Evolutionary conservation across 164 flowering plant genomes (phyloP), one percentile per base, ranked within the genome.

Genomic region (Akebia trifoliata): DNA sequence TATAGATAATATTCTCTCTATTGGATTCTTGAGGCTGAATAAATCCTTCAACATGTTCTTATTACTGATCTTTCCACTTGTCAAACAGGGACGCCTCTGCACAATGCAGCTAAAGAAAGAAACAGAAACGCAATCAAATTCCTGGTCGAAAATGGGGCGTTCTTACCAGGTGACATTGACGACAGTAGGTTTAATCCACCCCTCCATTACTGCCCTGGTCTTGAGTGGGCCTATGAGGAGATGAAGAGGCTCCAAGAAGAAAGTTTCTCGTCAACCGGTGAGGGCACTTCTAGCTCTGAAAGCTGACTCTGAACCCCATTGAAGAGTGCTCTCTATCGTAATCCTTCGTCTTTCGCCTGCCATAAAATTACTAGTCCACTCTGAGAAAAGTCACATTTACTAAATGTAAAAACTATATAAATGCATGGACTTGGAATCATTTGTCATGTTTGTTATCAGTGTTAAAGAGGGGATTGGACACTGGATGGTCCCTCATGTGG

Each of bases 221-320:
- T 94, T 52, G 97, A 94, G 49, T 90, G 97, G 97, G 97, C 97
- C 11, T 94, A 94, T 30, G 96, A 94, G 50, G 97, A 84, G 74
- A 59, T 82, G 82, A 80, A 69, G 67, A 87, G 83, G 32, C 67
- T 79, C 12, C 85, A 69, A 54, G 70, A 61, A 11, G 89, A 81
- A 4, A 74, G 22, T 42, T 44, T 54, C 0, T 72, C 72, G 6
- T 84, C 92, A 6, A 42, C 86, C 1, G 74, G 77, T 8, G 93
- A 92, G 54, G 38, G 78, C 11, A 84, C 93, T 30, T 72, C 43
- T 67, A 73, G 81, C 77, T 89, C 90, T 50, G 93, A 76, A 54
- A 79, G 73, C 71, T 81, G 26, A 69, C 20, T 5, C 44, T 48
- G 10, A 29, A 11, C 1, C 12, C 36, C 29, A 29, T 15, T 20